Evolutionary conservation across 192 early-diverging fungal genomes (phyloP), one percentile per base, ranked within the genome.

Genomic region (Rhizophagus sp.): DNA sequence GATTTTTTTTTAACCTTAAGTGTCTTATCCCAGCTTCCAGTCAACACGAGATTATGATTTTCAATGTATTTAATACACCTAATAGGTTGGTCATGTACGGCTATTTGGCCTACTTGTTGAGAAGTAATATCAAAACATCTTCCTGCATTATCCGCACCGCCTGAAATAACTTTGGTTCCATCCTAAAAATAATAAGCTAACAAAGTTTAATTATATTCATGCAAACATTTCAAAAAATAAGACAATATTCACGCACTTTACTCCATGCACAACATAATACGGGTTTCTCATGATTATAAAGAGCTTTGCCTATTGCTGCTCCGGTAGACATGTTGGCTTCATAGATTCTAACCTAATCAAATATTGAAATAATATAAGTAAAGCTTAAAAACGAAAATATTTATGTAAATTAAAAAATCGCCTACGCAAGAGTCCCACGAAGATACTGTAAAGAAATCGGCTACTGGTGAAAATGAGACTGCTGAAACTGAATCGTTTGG

Each of bases 21-120:
- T 12, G 94, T 96, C 84, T 98, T 98, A 85, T 99, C 97, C 97
- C 96, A 99, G 72, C 94, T 92, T 36, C 94, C 97, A 11, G 97
- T 98, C 2, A 93, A 94, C 33, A 97, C 62, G 61, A 97, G 91
- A 41, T 81, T 88, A 73, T 79, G 68, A 13, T 82, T 85, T 82
- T 98, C 94, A 3, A 97, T 88, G 81, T 90, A 97, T 72, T 90
- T 88, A 44, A 93, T 88, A 81, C 91, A 91, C 79, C 89, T 89
- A 83, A 99, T 96, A 61, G 96, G 91, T n/a, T 87, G 95, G 70
- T 96, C 96, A 83, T 99, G 97, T 70, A 90, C 89, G 25, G 96
- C 96, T 63, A 99, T 90, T 84, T 95, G 94, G 13, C 82, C 86
- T 5, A 93, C 87, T 82, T 96, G 96, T 50, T 93, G 92, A 12